A percentile compares a stretch with the other conserved stretches of the same genome.
Conservation (phyloP, 2,329 filamentous ascomycete species). For the Colletotrichum sp. region DNA sequence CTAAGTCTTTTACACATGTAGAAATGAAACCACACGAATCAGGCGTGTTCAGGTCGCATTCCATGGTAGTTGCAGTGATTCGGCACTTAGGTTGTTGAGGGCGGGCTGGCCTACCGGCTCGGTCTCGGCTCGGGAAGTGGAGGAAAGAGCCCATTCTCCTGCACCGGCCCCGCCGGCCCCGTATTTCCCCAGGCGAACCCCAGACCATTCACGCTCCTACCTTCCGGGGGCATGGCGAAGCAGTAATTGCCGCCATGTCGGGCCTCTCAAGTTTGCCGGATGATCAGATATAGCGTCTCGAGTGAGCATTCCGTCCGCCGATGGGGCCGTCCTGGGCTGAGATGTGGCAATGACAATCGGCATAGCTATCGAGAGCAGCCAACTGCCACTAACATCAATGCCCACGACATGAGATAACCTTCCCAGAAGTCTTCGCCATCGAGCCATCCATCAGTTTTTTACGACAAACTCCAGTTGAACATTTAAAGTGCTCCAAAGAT, state of each 20-base stretch:
- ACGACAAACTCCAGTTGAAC: background rate
- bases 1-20: background rate
- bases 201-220: background rate
- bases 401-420: background rate
- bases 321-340: background rate
- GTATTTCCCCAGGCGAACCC: background rate
- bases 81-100: background rate
- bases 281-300: background rate
- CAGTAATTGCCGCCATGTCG: background rate
- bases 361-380: background rate
- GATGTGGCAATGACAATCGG: background rate
- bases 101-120: background rate
- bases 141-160: background rate
- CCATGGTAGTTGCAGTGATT: background rate
- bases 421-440: background rate
- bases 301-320: background rate
- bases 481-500: no score
- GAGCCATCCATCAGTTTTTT: background rate
- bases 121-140: slow-evolving; percentile 15
- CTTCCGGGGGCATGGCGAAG: background rate
- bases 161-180: slow-evolving; percentile 11
- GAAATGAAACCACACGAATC: background rate
- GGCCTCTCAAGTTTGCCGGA: background rate
- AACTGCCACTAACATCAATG: background rate
- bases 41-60: background rate